A percentile compares a stretch with the other conserved stretches of the same genome.
These are phyloP conservation scores for Thelonectria olida DNA, from an alignment of 2,329 filamentous ascomycete species.

Conservation along the genomic window DNA sequence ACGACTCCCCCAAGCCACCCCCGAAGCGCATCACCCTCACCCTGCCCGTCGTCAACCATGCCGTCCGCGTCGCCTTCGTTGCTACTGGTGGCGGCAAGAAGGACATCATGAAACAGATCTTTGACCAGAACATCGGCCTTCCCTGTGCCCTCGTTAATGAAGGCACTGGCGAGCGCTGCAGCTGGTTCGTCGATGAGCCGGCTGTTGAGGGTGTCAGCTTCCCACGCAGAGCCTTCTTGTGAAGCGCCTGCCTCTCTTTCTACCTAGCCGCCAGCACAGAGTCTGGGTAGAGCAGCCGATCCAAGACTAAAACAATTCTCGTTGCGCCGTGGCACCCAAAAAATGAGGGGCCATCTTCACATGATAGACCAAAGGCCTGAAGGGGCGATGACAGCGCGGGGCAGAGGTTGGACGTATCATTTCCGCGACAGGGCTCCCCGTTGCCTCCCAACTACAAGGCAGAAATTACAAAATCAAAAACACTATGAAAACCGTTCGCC, in stretches of 20 bases:
- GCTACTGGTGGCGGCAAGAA: conserved; percentile 91
- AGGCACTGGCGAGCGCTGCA: conserved; percentile 83
- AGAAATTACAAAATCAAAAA: neutral
- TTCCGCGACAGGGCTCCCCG: neutral
- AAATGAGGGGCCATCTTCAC: neutral
- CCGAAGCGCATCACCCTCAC: conserved; percentile 90
- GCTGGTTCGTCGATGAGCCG: conserved; percentile 91
- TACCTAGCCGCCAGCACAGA: conserved; percentile 8
- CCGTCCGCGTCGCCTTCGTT: conserved; percentile 87
- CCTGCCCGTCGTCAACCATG: conserved; percentile 88
- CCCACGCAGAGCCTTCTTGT: conserved; percentile 75
- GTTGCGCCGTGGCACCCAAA: neutral
- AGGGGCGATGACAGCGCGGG: conserved; percentile 2
- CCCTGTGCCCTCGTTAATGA: conserved; percentile 92
- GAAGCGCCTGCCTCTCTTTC: conserved; percentile 7
- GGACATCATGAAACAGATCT: conserved; percentile 91
- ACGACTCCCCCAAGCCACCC: conserved; percentile 95
- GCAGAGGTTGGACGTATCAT: neutral
- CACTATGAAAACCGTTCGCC: conserved; percentile 3
- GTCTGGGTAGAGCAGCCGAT: conserved; percentile 16
- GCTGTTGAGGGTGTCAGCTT: conserved; percentile 88
- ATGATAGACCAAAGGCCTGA: conserved; percentile 5
- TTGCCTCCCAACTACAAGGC: neutral
- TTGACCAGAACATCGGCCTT: conserved; percentile 79
- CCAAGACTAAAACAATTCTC: conserved; percentile 2